Conservation (phyloP, 768 basidiomycete genomes). For the Lyophyllum shimeji region DNA sequence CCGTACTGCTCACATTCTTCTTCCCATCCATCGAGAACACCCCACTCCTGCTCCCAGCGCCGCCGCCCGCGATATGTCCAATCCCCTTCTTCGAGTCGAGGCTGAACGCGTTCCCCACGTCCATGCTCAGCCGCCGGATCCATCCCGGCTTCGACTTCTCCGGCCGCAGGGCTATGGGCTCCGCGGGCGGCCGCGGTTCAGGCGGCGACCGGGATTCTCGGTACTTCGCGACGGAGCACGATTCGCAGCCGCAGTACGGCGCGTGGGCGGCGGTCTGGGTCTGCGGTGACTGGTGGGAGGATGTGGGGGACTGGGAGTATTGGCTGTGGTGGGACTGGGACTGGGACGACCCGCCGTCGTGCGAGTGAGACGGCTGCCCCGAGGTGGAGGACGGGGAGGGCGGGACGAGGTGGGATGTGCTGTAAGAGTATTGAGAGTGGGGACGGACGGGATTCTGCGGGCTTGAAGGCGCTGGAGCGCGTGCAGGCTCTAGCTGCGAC, state of each 20-base stretch:
- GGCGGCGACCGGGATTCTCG: conserved; percentile 28
- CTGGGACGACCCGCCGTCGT: conserved; percentile 9
- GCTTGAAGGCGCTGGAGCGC: conserved; percentile 6
- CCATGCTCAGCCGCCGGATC: conserved; percentile 80
- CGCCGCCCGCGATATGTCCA: conserved; percentile 19
- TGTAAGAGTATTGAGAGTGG: conserved; percentile 35
- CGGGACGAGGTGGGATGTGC: conserved; percentile 41
- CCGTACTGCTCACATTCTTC: conserved; percentile 46
- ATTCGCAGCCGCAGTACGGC: conserved; percentile 65
- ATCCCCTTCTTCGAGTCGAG: conserved; percentile 51
- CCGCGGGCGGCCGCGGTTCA: conserved; percentile 40
- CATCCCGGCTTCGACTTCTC: conserved; percentile 62
- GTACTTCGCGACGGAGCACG: conserved; percentile 63
- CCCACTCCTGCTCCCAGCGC: conserved; percentile 24
- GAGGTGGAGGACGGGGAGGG: conserved; percentile 22
- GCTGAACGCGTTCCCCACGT: conserved; percentile 57
- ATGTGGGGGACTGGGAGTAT: conserved; percentile 23
- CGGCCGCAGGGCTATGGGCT: conserved; percentile 44
- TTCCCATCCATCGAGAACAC: conserved; percentile 46
- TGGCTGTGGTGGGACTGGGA: conserved; percentile 20
- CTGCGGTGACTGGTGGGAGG: conserved; percentile 28
- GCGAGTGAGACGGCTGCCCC: conserved; percentile 18
- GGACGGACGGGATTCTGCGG: conserved; percentile 7
- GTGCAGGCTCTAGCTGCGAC: conserved; percentile 8
- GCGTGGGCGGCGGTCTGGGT: conserved; percentile 57